phyloP scores from a whole-genome alignment of 371 early-diverging fungal genomes.

The Rhizopus delemar region DNA sequence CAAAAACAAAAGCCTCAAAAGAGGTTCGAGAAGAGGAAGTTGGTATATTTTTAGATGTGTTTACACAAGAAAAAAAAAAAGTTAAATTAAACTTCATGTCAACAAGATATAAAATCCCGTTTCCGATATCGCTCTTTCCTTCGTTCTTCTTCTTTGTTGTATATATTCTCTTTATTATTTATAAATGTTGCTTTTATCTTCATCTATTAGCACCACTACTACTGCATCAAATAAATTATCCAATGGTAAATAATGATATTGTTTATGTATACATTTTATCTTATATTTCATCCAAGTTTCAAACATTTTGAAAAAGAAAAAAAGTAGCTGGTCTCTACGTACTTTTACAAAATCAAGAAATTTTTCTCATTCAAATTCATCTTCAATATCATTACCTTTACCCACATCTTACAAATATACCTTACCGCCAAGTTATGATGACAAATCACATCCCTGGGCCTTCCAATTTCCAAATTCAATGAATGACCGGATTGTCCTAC shows the following conservation, averaged over 20 bases:
- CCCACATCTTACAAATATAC: not conserved
- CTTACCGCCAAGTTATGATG: slow-evolving; percentile 10
- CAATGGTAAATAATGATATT: not conserved
- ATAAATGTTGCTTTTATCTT: not conserved
- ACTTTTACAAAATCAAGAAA: not conserved
- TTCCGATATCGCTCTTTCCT: too few relatives aligned
- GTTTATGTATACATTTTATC: not conserved
- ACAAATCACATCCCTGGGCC: slow-evolving; percentile 16
- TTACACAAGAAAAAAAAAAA: not conserved
- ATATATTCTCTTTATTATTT: not conserved
- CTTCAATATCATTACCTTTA: not conserved
- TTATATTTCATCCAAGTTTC: not conserved
- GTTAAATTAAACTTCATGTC: slow-evolving; percentile 2
- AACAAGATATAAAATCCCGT: slow-evolving; percentile 1
- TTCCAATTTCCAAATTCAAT: slow-evolving; percentile 8
- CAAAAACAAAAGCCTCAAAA: too few relatives aligned
- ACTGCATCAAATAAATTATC: not conserved
- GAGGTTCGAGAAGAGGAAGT: too few relatives aligned
- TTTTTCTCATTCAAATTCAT: not conserved
- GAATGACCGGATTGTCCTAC: slow-evolving; percentile 3
- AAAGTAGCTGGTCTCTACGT: slow-evolving; percentile 11
- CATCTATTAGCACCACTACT: not conserved
- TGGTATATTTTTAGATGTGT: too few relatives aligned
- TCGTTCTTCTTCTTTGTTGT: not conserved
- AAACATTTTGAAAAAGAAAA: slow-evolving; percentile 6